phyloP scores from a whole-genome alignment of 2,329 filamentous ascomycete species.

The Penicillium decumbens region DNA sequence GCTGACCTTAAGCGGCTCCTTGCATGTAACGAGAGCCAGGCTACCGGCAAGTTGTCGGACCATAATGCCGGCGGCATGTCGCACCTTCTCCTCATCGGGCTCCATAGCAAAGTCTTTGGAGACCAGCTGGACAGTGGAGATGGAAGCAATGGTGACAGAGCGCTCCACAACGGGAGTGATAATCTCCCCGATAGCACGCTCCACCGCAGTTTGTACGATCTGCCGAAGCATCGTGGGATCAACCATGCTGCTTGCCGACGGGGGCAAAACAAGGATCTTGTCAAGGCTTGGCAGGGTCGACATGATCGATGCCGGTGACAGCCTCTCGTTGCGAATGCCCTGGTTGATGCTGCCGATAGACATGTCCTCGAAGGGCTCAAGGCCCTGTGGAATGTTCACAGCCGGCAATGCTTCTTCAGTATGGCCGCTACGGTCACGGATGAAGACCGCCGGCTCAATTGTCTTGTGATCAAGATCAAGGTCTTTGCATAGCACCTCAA shows the following conservation, averaged over 20 bases:
- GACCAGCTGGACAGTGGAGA: conserved; percentile 91
- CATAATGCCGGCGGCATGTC: conserved; percentile 84
- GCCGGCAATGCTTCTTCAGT: conserved; percentile 54
- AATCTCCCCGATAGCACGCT: conserved; percentile 88
- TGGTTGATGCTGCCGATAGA: conserved; percentile 69
- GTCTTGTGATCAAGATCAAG: conserved; percentile 86
- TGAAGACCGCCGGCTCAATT: conserved; percentile 80
- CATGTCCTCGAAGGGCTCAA: conserved; percentile 80
- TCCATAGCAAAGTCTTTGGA: conserved; percentile 96
- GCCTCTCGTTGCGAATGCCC: conserved; percentile 62
- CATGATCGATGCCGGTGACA: conserved; percentile 73
- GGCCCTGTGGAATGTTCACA: conserved; percentile 58
- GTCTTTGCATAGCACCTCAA: conserved; percentile 93
- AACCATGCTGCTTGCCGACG: conserved; percentile 70
- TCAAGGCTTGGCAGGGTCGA: conserved; percentile 80
- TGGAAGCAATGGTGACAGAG: conserved; percentile 95
- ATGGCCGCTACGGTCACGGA: conserved; percentile 68
- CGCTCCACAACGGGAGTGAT: conserved; percentile 96
- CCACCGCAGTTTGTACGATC: conserved; percentile 81
- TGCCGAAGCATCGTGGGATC: conserved; percentile 60
- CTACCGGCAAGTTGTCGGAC: conserved; percentile 92
- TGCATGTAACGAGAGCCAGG: conserved; percentile 93
- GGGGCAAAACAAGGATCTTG: conserved; percentile 72
- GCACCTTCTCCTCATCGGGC: conserved; percentile 78
- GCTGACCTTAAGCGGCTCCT: conserved; percentile 91